Evolutionary conservation across 148 eudicot genomes (phyloP).

Genomic region (Spergularia bocconei): DNA sequence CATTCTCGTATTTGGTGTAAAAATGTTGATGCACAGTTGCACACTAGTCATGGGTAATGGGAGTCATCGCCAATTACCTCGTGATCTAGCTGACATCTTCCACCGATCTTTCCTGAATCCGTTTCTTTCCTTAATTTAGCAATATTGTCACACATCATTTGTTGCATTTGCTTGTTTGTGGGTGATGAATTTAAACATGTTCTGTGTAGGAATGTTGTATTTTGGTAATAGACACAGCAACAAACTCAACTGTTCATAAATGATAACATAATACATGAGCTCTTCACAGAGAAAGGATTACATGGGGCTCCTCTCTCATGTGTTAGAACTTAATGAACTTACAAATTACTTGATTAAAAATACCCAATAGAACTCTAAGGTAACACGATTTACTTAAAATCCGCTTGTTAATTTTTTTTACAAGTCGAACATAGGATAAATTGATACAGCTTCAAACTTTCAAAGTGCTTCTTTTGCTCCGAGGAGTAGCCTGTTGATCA

Average conservation of each 20-base stretch:
- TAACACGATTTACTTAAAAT: slow-evolving; percentile 17
- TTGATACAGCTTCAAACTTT: slow-evolving; percentile 6
- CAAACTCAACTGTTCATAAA: slow-evolving; percentile 16
- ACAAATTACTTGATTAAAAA: slow-evolving; percentile 15
- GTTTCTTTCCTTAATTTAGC: too few relatives aligned
- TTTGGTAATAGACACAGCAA: not conserved
- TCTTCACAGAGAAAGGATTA: slow-evolving; percentile 1
- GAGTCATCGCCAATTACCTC: too few relatives aligned
- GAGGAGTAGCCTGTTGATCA: slow-evolving; percentile 18
- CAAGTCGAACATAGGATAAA: slow-evolving; percentile 7
- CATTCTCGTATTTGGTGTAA: too few relatives aligned
- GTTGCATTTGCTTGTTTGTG: not conserved
- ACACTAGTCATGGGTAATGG: too few relatives aligned
- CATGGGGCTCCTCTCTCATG: slow-evolving; percentile 3
- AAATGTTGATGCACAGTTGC: too few relatives aligned
- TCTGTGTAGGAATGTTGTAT: not conserved
- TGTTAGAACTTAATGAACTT: slow-evolving; percentile 23
- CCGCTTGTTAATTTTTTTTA: slow-evolving; percentile 17
- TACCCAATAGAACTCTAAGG: slow-evolving; percentile 22
- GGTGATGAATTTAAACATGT: not conserved
- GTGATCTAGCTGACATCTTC: too few relatives aligned
- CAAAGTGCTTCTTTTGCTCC: slow-evolving; percentile 4
- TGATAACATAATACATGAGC: slow-evolving; percentile 3
- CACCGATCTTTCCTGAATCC: too few relatives aligned
- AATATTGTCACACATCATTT: not conserved